Evolutionary conservation across 805 yeast species (phyloP).

Genomic region (Cyberlindnera amylophila): DNA sequence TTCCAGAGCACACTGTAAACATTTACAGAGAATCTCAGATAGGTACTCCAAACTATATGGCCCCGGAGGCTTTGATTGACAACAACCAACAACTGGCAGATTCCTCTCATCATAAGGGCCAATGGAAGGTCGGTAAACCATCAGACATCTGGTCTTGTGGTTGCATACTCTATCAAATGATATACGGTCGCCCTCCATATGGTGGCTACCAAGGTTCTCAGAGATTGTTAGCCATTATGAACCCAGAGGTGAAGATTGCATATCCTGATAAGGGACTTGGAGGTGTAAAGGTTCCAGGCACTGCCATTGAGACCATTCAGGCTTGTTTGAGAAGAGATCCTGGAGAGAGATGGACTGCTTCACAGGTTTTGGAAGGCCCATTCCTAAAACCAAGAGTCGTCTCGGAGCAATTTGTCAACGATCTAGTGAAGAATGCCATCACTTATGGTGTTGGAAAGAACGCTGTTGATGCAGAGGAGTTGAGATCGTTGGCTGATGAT

Average conservation of each 20-base stretch:
- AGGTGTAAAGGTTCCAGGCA: slow-evolving; percentile 58
- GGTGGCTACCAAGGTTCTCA: slow-evolving; percentile 73
- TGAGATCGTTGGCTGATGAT: slow-evolving; percentile 47
- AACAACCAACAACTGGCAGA: slow-evolving; percentile 31
- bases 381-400: slow-evolving; percentile 76
- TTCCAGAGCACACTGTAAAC: slow-evolving; percentile 88
- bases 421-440: slow-evolving; percentile 73
- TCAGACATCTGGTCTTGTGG: slow-evolving; percentile 99
- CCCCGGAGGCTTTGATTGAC: slow-evolving; percentile 88
- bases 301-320: slow-evolving; percentile 67
- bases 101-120: slow-evolving; percentile 27
- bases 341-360: slow-evolving; percentile 56
- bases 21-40: slow-evolving; percentile 86
- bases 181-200: slow-evolving; percentile 90
- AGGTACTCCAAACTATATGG: slow-evolving; percentile 97
- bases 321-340: slow-evolving; percentile 75
- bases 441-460: slow-evolving; percentile 58
- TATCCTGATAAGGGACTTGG: slow-evolving; percentile 65
- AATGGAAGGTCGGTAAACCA: slow-evolving; percentile 85
- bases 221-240: slow-evolving; percentile 78
- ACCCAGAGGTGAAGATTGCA: slow-evolving; percentile 68
- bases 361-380: slow-evolving; percentile 54
- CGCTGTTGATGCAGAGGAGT: slow-evolving; percentile 40
- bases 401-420: slow-evolving; percentile 60
- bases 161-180: slow-evolving; percentile 91